Evolutionary conservation across 1,284 basidiomycete genomes (phyloP).

Genomic region (Tremellales sp.): DNA sequence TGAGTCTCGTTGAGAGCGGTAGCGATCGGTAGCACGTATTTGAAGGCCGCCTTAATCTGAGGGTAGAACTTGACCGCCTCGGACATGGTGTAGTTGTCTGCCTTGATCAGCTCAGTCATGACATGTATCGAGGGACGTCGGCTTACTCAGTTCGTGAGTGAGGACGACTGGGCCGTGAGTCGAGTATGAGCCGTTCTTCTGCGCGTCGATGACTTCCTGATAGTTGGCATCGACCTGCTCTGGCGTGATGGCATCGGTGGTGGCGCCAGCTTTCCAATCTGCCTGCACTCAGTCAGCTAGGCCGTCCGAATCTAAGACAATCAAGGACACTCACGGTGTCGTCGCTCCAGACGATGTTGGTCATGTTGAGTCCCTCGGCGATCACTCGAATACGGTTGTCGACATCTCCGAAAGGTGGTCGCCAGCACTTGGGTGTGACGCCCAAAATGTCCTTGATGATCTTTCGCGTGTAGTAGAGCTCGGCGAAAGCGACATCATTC

Average conservation of each 20-base stretch:
- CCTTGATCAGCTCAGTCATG: neutral
- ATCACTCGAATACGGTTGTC: slow-evolving; percentile 56
- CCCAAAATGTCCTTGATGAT: slow-evolving; percentile 53
- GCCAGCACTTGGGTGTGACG: slow-evolving; percentile 52
- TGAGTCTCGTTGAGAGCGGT: slow-evolving; percentile 47
- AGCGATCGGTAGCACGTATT: slow-evolving; percentile 44
- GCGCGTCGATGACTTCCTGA: slow-evolving; percentile 45
- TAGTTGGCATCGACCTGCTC: slow-evolving; percentile 50
- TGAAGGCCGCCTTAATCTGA: slow-evolving; percentile 40
- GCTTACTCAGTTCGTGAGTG: slow-evolving; percentile 49
- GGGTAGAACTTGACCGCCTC: slow-evolving; percentile 38
- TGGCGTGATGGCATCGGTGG: slow-evolving; percentile 35
- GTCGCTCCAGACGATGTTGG: slow-evolving; percentile 53
- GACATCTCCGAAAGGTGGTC: slow-evolving; percentile 52
- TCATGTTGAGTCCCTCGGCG: slow-evolving; percentile 51
- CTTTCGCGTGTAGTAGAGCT: slow-evolving; percentile 55
- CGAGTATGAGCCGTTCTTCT: slow-evolving; percentile 42
- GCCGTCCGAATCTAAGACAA: neutral
- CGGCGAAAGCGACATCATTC: slow-evolving; percentile 54
- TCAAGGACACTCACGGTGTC: slow-evolving; percentile 42
- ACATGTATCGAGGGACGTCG: neutral
- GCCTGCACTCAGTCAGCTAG: slow-evolving; percentile 14
- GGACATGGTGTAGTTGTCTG: slow-evolving; percentile 48
- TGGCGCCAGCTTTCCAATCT: slow-evolving; percentile 48
- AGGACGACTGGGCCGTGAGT: slow-evolving; percentile 49